Evolutionary conservation across 2,329 filamentous ascomycete species (phyloP), one percentile per base, ranked within the genome.

Genomic region (Chalaropsis ovoidea): DNA sequence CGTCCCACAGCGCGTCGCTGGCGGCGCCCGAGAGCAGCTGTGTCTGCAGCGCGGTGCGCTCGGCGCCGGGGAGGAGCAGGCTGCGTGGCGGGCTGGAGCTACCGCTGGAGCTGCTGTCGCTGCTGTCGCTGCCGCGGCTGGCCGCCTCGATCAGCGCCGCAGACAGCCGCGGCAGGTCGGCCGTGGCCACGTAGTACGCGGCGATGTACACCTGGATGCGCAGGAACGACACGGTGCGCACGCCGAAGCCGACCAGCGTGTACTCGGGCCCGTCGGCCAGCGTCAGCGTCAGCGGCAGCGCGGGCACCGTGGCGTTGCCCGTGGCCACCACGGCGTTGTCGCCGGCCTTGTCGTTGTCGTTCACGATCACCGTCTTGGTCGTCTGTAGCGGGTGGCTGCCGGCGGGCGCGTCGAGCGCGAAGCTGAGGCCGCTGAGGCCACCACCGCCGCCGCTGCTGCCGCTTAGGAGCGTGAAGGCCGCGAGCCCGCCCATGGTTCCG

Each of bases 171-270:
- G 86, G 85, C 67, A 99, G 85, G 72, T 96, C 91, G 45, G 86
- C 79, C 0, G 87, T 93, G 31, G 91, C 89, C 31, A 97, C 82
- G 77, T 99, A 99, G 71, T 95, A 84, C 17, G 93, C 94, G 0
- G 96, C 88, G 19, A 97, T 88, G 77, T 99, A 99, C 64, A 99
- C 94, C 74, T 96, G 87, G 56, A 99, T 90, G 61, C 84, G 79
- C 56, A 97, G 77, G 75, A 97, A 96, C 27, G 89, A 95, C 41
- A 99, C 94, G 0, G 88, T 91, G 65, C 94, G 84, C 69, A 95
- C 86, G 19, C 94, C 94, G 4, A 96, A 77, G 0, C 94, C 94
- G 6, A 97, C 82, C 0, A 97, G 81, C 24, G 90, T 92, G 74
- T 96, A 97, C 71, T 96, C 88, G 71, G 75, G 83, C 68, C 75